phyloP scores from a whole-genome alignment of 78 protist species.

The Creolimax fragrantissima region DNA sequence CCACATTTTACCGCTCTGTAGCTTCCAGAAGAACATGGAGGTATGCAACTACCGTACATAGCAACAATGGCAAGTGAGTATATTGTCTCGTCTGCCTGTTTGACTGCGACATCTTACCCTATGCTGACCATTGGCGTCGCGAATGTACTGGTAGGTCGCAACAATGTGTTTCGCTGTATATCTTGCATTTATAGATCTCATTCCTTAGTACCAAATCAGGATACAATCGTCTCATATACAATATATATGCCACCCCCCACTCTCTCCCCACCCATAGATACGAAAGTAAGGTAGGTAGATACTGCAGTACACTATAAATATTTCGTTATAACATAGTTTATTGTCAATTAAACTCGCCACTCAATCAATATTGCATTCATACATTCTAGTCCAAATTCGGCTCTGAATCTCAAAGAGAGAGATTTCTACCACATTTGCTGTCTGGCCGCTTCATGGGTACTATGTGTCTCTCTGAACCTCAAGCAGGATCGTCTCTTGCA shows the following conservation, averaged over 20 bases:
- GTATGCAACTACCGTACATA: background rate
- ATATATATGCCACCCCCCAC: too few relatives aligned
- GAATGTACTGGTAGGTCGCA: background rate
- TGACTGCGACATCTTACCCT: background rate
- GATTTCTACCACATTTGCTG: conserved; percentile 20
- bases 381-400: background rate
- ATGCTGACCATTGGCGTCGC: background rate
- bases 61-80: background rate
- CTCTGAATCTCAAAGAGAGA: background rate
- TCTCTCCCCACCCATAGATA: too few relatives aligned
- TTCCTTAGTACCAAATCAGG: too few relatives aligned
- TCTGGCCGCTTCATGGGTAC: conserved; percentile 22
- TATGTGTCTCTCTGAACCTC: conserved; percentile 40
- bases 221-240: too few relatives aligned
- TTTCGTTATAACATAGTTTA: too few relatives aligned
- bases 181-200: too few relatives aligned
- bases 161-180: too few relatives aligned
- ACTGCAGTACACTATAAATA: too few relatives aligned
- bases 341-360: too few relatives aligned
- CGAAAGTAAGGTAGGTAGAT: too few relatives aligned
- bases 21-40: background rate
- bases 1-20: too few relatives aligned
- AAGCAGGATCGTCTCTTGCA: conserved; percentile 29
- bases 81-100: background rate
- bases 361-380: background rate